These are phyloP conservation scores for Entoloma clypeatum DNA, from an alignment of 1,284 basidiomycete species.

Conservation along the genomic window DNA sequence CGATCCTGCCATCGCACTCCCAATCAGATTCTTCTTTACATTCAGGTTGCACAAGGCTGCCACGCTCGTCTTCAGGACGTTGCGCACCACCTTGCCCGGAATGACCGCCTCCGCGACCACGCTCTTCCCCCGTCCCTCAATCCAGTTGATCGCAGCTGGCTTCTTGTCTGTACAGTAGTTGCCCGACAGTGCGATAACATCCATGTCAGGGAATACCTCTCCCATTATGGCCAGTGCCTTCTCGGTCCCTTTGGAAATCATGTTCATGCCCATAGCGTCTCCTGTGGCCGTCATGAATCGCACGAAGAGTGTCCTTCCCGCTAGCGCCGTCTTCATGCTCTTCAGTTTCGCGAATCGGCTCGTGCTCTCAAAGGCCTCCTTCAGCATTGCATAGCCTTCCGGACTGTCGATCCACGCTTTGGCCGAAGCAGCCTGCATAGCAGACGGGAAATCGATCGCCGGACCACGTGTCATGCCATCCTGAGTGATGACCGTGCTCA, in stretches of 20 bases:
- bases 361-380: slow-evolving; percentile 91
- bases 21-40: slow-evolving; percentile 96
- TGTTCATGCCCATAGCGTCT: slow-evolving; percentile 99
- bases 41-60: slow-evolving; percentile 90
- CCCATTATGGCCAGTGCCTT: slow-evolving; percentile 85
- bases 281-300: slow-evolving; percentile 95
- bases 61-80: slow-evolving; percentile 95
- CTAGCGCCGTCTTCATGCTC: slow-evolving; percentile 81
- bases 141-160: slow-evolving; percentile 99
- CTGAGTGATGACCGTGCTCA: slow-evolving; percentile 88
- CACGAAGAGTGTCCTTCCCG: slow-evolving; percentile 92
- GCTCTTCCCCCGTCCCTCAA: slow-evolving; percentile 97
- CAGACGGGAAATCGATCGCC: slow-evolving; percentile 90
- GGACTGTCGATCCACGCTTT: slow-evolving; percentile 88
- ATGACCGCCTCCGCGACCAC: slow-evolving; percentile 96
- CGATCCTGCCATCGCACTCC: slow-evolving; percentile 96
- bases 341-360: slow-evolving; percentile 86
- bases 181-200: slow-evolving; percentile 89
- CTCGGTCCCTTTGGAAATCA: slow-evolving; percentile 96
- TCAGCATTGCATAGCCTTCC: slow-evolving; percentile 76
- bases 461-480: slow-evolving; percentile 99
- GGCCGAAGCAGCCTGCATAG: slow-evolving; percentile 78
- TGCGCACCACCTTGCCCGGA: slow-evolving; percentile 84
- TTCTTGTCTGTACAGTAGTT: slow-evolving; percentile 99
- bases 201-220: slow-evolving; percentile 88